Conservation (phyloP, 2,329 filamentous ascomycete genomes). For the Hortaea werneckii region DNA sequence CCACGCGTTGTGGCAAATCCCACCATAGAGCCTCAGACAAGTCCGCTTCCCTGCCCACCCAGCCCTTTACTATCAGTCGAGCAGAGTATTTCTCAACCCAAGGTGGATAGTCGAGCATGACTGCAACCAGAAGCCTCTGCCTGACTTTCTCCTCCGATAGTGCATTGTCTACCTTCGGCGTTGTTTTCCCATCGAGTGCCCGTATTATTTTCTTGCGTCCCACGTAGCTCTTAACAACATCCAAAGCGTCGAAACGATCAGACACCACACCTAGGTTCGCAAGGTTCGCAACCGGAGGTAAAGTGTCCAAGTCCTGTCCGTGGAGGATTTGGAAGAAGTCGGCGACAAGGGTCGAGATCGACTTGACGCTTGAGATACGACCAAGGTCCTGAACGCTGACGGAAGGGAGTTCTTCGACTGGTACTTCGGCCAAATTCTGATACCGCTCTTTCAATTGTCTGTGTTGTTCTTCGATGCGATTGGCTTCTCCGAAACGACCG, state of each 20-base stretch:
- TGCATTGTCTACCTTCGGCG: constrained; percentile 28
- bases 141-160: constrained; percentile 55
- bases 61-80: constrained; percentile 58
- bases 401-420: constrained; percentile 47
- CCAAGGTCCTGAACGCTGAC: constrained; percentile 59
- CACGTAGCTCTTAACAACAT: constrained; percentile 45
- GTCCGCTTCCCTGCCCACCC: constrained; percentile 42
- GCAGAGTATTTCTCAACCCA: constrained; percentile 53
- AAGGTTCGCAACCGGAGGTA: constrained; percentile 47
- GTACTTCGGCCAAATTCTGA: constrained; percentile 33
- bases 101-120: constrained; percentile 52
- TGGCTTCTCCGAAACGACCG: constrained; percentile 53
- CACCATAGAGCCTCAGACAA: constrained; percentile 52
- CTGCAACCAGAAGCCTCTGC: constrained; percentile 58
- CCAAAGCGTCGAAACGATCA: constrained; percentile 60
- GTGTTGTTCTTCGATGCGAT: constrained; percentile 43
- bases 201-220: constrained; percentile 34
- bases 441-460: constrained; percentile 39
- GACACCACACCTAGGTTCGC: constrained; percentile 60
- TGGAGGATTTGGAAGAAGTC: constrained; percentile 62
- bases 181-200: constrained; percentile 33
- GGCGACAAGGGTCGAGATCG: constrained; percentile 41
- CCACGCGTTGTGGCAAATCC: constrained; percentile 58
- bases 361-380: constrained; percentile 54
- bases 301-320: constrained; percentile 37